Conservation (phyloP, 2,329 filamentous ascomycete genomes). For the Zarea fungicola region DNA sequence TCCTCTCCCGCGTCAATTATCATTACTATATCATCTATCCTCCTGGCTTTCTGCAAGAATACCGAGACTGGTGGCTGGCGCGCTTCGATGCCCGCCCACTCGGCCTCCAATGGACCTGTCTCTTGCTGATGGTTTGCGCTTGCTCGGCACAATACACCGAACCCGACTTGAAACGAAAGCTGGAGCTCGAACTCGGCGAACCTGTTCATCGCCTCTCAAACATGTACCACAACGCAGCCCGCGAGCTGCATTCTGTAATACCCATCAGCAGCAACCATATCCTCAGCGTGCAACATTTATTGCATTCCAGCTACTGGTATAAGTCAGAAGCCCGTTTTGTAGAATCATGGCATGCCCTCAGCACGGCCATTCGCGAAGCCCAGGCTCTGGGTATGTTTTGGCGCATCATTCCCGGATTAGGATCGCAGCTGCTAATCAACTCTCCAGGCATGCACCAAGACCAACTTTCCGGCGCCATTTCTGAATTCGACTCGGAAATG, state of each 20-base stretch:
- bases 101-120: slow-evolving; percentile 32
- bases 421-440: background rate
- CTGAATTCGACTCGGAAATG: slow-evolving; percentile 33
- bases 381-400: slow-evolving; percentile 25
- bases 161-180: slow-evolving; percentile 24
- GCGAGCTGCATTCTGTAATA: slow-evolving; percentile 28
- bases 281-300: slow-evolving; percentile 29
- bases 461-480: slow-evolving; percentile 19
- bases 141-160: slow-evolving; percentile 31
- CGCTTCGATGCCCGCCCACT: slow-evolving; percentile 26
- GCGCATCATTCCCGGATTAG: background rate
- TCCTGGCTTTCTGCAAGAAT: slow-evolving; percentile 29
- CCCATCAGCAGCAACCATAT: slow-evolving; percentile 29
- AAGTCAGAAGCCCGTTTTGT: slow-evolving; percentile 32
- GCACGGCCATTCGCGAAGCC: slow-evolving; percentile 30
- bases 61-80: slow-evolving; percentile 30
- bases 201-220: slow-evolving; percentile 25
- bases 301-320: slow-evolving; percentile 35
- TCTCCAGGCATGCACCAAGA: slow-evolving; percentile 28
- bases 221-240: slow-evolving; percentile 28
- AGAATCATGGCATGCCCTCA: slow-evolving; percentile 34
- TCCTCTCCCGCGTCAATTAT: slow-evolving; percentile 32
- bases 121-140: slow-evolving; percentile 33
- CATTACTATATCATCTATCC: slow-evolving; percentile 36
- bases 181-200: slow-evolving; percentile 27